Evolutionary conservation across 345 rosid genomes (phyloP), one percentile per base, ranked within the genome.

Genomic region (Abelmoschus esculentus): DNA sequence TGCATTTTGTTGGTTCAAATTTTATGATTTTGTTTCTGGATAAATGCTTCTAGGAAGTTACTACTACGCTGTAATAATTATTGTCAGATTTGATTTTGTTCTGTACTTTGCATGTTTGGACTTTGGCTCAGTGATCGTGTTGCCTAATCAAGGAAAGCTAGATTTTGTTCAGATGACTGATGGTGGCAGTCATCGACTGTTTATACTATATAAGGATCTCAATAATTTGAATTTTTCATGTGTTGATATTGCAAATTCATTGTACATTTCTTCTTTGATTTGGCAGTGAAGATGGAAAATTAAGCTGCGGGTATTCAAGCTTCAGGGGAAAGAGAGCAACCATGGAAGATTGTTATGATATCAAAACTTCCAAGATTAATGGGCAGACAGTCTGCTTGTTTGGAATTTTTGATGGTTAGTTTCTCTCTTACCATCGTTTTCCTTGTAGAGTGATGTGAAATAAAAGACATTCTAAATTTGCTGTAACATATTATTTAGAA

Each of bases 351-450:
- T 96, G 86, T 77, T 96, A 80, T 72, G 97, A 92, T 75, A 78
- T 92, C 40, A 92, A 86, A 75, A 83, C 81, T 67, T 80, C 96
- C 72, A 83, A 73, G 36, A 88, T 92, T 73, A 84, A 89, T 62
- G 98, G 96, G 69, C 69, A 84, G 80, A 69, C 82, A 58, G 88
- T 96, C 75, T 86, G 79, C 91, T 87, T 92, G 96, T 96, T 96
- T 80, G 99, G 98, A 70, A 86, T 96, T 47, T 96, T 96, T 77
- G 98, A 96, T 83, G 99, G 99, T 96, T 75, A 83, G 90, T 70
- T 73, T 73, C 67, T 76, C 65, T 47, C 64, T 78, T 29, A 64
- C 38, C 31, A 67, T 74, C 2, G 49, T 28, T 74, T 70, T 32
- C 61, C 42, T 71, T 67, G 40, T 36, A 13, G 56, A 57, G 56